Percentiles rank a stretch among this genome's conserved stretches.
Evolutionary conservation across 495 filamentous ascomycete genomes (phyloP).

Genomic region (Tuber borchii): DNA sequence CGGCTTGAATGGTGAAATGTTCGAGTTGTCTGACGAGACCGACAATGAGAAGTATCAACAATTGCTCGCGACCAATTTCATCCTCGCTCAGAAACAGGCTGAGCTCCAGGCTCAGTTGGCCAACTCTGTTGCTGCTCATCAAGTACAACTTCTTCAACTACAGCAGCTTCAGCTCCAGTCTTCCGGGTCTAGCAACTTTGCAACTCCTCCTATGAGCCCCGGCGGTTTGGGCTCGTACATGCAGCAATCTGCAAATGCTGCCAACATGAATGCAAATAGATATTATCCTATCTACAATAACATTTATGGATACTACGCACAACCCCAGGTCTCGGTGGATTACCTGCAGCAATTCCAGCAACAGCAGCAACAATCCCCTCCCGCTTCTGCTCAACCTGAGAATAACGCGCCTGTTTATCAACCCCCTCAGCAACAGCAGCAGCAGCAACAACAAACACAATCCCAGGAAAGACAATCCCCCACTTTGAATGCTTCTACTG

Average conservation of each 20-base stretch:
- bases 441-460: conserved; percentile 37
- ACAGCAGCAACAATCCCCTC: conserved; percentile 38
- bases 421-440: conserved; percentile 34
- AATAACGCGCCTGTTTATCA: conserved; percentile 9
- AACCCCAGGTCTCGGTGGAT: conserved; percentile 48
- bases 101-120: conserved; percentile 41
- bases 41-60: conserved; percentile 36
- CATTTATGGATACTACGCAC: conserved; percentile 67
- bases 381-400: conserved; percentile 10
- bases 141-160: conserved; percentile 45
- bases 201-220: conserved; percentile 45
- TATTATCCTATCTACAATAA: conserved; percentile 78
- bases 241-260: conserved; percentile 47
- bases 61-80: conserved; percentile 38
- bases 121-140: conserved; percentile 34
- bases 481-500: conserved; percentile 40
- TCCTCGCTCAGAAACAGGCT: conserved; percentile 43
- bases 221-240: conserved; percentile 46
- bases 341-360: conserved; percentile 48
- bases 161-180: conserved; percentile 45
- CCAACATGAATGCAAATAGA: conserved; percentile 57
- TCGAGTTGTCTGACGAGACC: conserved; percentile 28
- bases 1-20: conserved; percentile 33
- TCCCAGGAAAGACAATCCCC: conserved; percentile 45
- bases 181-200: conserved; percentile 38